phyloP scores from a whole-genome alignment of 352 stramenopile species.

The Phytophthora rubi region DNA sequence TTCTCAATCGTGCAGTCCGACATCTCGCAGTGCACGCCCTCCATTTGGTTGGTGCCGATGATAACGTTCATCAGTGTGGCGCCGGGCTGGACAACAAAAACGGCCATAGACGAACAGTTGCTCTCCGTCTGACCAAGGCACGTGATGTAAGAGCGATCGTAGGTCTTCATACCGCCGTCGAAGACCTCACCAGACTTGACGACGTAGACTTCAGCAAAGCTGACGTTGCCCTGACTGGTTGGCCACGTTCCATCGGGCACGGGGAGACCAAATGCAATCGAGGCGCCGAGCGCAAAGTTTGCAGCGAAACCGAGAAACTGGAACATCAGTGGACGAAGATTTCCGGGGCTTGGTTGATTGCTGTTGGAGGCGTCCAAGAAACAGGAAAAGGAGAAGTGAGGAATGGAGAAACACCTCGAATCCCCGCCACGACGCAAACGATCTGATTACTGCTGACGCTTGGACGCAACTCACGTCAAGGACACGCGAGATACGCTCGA shows the following conservation, averaged over 20 bases:
- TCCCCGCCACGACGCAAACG: not conserved
- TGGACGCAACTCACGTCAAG: slow-evolving; percentile 7
- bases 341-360: not conserved
- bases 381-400: slow-evolving; percentile 4
- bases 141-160: slow-evolving; percentile 33
- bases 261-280: slow-evolving; percentile 9
- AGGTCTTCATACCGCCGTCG: slow-evolving; percentile 48
- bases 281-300: not conserved
- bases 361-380: not conserved
- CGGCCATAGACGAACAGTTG: slow-evolving; percentile 22
- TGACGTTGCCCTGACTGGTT: slow-evolving; percentile 25
- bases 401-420: not conserved
- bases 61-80: slow-evolving; percentile 58
- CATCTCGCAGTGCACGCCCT: slow-evolving; percentile 44
- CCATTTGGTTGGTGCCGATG: slow-evolving; percentile 48
- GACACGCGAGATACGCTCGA: not conserved
- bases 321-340: slow-evolving; percentile 3
- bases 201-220: slow-evolving; percentile 31
- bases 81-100: slow-evolving; percentile 44
- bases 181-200: slow-evolving; percentile 44
- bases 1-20: slow-evolving; percentile 46
- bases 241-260: slow-evolving; percentile 32
- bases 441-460: not conserved
- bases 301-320: slow-evolving; percentile 5
- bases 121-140: slow-evolving; percentile 42